Percentiles rank a stretch among this genome's conserved stretches.
phyloP scores from a whole-genome alignment of 148 eudicot species.

The Chenopodium album region DNA sequence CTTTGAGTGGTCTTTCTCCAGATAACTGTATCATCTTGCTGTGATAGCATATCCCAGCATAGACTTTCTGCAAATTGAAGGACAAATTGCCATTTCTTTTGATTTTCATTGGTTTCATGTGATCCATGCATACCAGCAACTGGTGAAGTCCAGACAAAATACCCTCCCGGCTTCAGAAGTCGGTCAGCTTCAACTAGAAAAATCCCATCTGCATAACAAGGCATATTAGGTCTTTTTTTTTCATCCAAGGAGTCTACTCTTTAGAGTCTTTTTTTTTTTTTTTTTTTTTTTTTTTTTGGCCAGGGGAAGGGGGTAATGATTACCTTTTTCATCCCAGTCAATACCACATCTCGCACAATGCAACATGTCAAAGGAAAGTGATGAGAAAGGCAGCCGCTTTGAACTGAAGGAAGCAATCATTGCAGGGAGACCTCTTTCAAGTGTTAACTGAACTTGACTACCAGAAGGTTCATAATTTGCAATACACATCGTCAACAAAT shows the following conservation, averaged over 20 bases:
- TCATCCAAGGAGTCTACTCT: too few species aligned
- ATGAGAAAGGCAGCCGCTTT: constrained; percentile 74
- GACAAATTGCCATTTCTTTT: constrained; percentile 68
- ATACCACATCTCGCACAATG: constrained; percentile 85
- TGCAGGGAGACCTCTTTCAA: constrained; percentile 98
- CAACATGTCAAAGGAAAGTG: constrained; percentile 92
- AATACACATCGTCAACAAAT: constrained; percentile 75
- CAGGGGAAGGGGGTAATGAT: not conserved
- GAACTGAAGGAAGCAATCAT: constrained; percentile 81
- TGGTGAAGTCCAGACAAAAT: constrained; percentile 92
- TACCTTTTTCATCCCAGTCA: constrained; percentile 93
- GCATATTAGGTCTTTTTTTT: constrained; percentile 3
- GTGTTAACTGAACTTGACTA: constrained; percentile 94
- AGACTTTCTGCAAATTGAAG: constrained; percentile 53
- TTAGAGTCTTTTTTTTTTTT: not conserved
- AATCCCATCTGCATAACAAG: constrained; percentile 60
- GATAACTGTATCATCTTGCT: constrained; percentile 87
- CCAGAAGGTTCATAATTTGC: constrained; percentile 92
- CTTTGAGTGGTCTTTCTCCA: constrained; percentile 78
- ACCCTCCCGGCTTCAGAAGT: constrained; percentile 86
- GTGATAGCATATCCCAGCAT: constrained; percentile 81
- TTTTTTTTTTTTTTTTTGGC: not conserved
- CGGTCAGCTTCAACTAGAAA: constrained; percentile 85
- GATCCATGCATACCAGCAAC: constrained; percentile 53
- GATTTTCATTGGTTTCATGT: constrained; percentile 37